Percentiles rank a stretch among this genome's conserved stretches.
Evolutionary conservation across 495 filamentous ascomycete genomes (phyloP).

Genomic region (Rostrohypoxylon terebratum): DNA sequence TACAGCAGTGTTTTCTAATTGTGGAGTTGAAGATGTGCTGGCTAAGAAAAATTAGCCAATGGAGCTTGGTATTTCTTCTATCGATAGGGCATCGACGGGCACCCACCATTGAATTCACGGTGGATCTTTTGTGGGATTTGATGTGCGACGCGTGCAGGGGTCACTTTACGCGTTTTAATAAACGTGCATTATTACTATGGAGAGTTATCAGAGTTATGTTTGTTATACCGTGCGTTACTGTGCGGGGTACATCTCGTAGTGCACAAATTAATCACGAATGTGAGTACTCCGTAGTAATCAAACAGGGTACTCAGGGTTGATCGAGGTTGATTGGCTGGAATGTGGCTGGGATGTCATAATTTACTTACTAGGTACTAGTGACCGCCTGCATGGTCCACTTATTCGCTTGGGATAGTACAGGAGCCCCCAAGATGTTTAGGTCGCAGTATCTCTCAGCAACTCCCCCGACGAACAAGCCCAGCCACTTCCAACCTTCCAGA

Average conservation of each 20-base stretch:
- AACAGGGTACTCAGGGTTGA: constrained; percentile 5
- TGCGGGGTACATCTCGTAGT: constrained; percentile 23
- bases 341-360: constrained; percentile 39
- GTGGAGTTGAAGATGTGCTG: constrained; percentile 37
- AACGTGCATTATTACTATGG: not conserved
- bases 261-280: not conserved
- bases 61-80: constrained; percentile 4
- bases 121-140: constrained; percentile 8
- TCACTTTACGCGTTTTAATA: constrained; percentile 25
- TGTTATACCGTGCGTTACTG: constrained; percentile 19
- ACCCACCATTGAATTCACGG: constrained; percentile 17
- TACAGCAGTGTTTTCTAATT: constrained; percentile 27
- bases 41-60: constrained; percentile 39
- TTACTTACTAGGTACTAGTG: constrained; percentile 21
- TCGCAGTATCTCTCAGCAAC: not conserved
- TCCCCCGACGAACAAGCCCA: constrained; percentile 13
- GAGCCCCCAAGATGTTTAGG: constrained; percentile 8
- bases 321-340: too few species aligned
- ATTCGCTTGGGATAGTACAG: constrained; percentile 28
- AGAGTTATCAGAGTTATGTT: not conserved
- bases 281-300: constrained; percentile 31
- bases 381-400: constrained; percentile 26
- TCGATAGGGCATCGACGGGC: constrained; percentile 38
- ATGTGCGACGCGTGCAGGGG: constrained; percentile 31
- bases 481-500: constrained; percentile 37